Percentiles rank a stretch among this genome's conserved stretches.
Evolutionary conservation across 1,139 yeast genomes (phyloP).

Genomic region (Yamadazyma triangularis): DNA sequence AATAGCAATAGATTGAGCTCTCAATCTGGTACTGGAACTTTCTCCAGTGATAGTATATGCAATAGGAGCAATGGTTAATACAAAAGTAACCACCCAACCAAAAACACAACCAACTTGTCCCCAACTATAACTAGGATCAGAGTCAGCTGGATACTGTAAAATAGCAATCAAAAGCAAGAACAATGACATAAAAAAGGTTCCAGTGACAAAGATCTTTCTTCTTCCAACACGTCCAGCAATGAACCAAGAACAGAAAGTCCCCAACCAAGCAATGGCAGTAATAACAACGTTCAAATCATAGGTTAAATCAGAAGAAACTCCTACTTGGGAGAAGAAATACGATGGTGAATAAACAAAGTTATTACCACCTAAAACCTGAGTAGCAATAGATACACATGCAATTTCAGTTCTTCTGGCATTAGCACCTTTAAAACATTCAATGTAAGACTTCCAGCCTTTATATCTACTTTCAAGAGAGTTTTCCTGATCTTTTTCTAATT

Average conservation of each 20-base stretch:
- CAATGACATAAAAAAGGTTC: constrained; percentile 21
- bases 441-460: constrained; percentile 15
- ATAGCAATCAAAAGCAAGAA: constrained; percentile 13
- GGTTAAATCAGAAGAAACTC: constrained; percentile 19
- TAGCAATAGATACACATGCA: constrained; percentile 4
- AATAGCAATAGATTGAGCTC: constrained; percentile 51
- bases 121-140: constrained; percentile 13
- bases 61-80: constrained; percentile 54
- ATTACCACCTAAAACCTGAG: constrained; percentile 8
- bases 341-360: constrained; percentile 20
- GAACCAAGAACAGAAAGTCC: constrained; percentile 17
- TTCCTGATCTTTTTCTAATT: constrained; percentile 6
- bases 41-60: constrained; percentile 54
- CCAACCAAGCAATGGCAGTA: constrained; percentile 17
- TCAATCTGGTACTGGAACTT: constrained; percentile 48
- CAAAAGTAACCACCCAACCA: constrained; percentile 41
- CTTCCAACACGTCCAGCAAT: constrained; percentile 15
- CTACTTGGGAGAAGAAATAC: constrained; percentile 31
- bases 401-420: constrained; percentile 2
- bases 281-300: constrained; percentile 24
- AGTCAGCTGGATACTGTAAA: constrained; percentile 13
- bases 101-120: constrained; percentile 17
- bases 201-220: constrained; percentile 16
- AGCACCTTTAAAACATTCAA: constrained; percentile 2
- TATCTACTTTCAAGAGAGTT: constrained; percentile 3